Base-by-base conservation (phyloP, 2,329 filamentous ascomycete genomes). In the Dothideomycetes sp. region DNA sequence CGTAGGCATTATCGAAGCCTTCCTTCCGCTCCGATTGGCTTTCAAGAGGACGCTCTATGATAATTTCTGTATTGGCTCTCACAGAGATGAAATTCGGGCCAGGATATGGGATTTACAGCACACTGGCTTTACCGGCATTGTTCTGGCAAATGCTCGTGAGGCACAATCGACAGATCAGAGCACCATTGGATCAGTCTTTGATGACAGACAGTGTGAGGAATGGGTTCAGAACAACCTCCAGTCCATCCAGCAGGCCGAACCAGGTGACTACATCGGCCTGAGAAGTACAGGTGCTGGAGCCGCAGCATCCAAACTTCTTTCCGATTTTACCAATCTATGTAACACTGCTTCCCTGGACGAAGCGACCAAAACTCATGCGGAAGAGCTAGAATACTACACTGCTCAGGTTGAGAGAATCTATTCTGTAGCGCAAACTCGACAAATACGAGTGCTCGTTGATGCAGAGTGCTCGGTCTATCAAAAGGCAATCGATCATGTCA, bases 121-220 rank as follows among this genome's bases (percentile, higher is more conserved):
- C 11, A 18, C 24, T 7, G 37, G 37, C 12, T 40, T 40, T 20
- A 40, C 37, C 1, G 37, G 37, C 16, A 33, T 40, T 4, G 37
- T 32, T 25, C 13, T 40, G 37, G 37, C 37, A 9, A 31, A 40
- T 33, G 37, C 37, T 19, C 27, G 30, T 10, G 37, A 40, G 16
- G 37, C 28, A 15, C 27, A 40, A 16, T 28, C 37, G 11, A 22
- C 15, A 7, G 13, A 16, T 19, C 16, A 40, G 5, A 4, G 10
- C 9, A 18, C 15, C 13, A 10, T 20, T 1, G 37, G 37, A 8
- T 31, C 37, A 5, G 37, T 40, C n/a, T 8, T 31, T 24, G 22
- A 11, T 4, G 30, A 40, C 8, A 6, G 9, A 4, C 37, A 40
- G 13, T 31, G 27, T 8, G 20, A 33, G 13, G 37, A 31, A n/a